These are phyloP conservation scores for Fusarium devonianum DNA, from an alignment of 2,329 filamentous ascomycete species.

Conservation along the genomic window DNA sequence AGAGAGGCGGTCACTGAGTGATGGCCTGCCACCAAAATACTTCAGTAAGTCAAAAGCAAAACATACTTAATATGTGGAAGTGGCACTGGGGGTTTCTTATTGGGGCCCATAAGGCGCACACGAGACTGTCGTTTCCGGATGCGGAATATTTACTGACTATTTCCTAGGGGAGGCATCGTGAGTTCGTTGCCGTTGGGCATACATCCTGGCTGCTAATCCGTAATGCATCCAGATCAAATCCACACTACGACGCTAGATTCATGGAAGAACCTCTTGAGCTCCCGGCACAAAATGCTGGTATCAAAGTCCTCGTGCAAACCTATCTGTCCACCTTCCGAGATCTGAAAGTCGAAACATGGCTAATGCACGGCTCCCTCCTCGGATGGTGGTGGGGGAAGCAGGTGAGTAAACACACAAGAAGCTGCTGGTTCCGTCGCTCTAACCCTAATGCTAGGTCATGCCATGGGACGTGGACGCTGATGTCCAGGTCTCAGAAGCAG, in stretches of 20 bases:
- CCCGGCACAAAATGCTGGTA: constrained; percentile 65
- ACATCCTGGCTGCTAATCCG: constrained; percentile 16
- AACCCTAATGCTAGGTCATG: constrained; percentile 60
- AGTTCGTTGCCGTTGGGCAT: constrained; percentile 6
- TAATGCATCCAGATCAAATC: constrained; percentile 24
- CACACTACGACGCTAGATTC: constrained; percentile 52
- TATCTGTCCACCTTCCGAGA: constrained; percentile 74
- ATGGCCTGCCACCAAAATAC: constrained; percentile 22
- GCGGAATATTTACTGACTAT: constrained; percentile 7
- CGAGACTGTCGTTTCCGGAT: background rate
- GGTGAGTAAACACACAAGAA: constrained; percentile 38
- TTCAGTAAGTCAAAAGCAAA: constrained; percentile 33
- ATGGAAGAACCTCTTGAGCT: constrained; percentile 53
- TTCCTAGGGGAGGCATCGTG: constrained; percentile 34
- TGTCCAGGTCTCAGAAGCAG: constrained; percentile 73
- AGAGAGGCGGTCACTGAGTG: constrained; percentile 5
- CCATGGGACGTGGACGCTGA: constrained; percentile 83
- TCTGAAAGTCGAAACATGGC: constrained; percentile 78
- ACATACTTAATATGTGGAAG: too few relatives aligned
- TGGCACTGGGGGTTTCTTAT: too few relatives aligned
- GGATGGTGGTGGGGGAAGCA: constrained; percentile 86
- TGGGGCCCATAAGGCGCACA: too few relatives aligned
- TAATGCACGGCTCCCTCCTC: constrained; percentile 82
- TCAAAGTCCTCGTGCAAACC: constrained; percentile 72
- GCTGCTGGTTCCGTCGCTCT: background rate